Base-by-base conservation (phyloP, 805 yeast species). In the Wickerhamiella occidentalis region DNA sequence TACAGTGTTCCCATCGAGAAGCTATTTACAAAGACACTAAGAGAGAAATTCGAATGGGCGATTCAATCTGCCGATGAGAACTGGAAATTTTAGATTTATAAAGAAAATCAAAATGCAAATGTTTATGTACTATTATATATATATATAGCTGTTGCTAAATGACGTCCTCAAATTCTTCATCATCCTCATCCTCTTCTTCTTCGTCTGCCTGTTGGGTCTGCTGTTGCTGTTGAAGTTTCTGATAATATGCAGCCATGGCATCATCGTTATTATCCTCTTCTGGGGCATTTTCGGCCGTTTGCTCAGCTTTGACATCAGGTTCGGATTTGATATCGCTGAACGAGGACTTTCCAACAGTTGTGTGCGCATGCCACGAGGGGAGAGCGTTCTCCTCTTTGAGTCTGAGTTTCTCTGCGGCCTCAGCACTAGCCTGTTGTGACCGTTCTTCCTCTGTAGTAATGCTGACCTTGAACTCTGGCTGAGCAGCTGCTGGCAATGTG, bases 41-140 rank as follows among this genome's bases (percentile, higher is more conserved):
- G 96, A 53, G 96, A 88, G 40, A 90, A 90, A 68, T 90, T 90
- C 68, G 80, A 77, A 43, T 90, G 97, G 97, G 97, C 97, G 26
- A 82, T 90, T 48, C 94, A 88, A 64, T 79, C 88, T 48, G 87
- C 80, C 3, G 96, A 83, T 62, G 86, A 77, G 56, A 68, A 85
- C 58, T 88, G 97, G 97, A 73, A 77, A 56, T 88, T 88, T 61
- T 88, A 66, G 57, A 15, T 7, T 33, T 15, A 15, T 33, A 33
- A 11, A 4, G 9, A 7, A 4, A 15, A 15, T 3, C 6, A 15
- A 33, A 33, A 33, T 33, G 38, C 38, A 33, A 15, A 29, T 29
- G 15, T 23, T 23, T 8, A 6, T 29, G 7, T 29, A 7, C 13
- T 19, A 36, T n/a, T n/a, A 4, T 17, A 6, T 36, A 17, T 36